Base-by-base conservation (phyloP, 2,329 filamentous ascomycete species). In the Colletotrichum musicola region DNA sequence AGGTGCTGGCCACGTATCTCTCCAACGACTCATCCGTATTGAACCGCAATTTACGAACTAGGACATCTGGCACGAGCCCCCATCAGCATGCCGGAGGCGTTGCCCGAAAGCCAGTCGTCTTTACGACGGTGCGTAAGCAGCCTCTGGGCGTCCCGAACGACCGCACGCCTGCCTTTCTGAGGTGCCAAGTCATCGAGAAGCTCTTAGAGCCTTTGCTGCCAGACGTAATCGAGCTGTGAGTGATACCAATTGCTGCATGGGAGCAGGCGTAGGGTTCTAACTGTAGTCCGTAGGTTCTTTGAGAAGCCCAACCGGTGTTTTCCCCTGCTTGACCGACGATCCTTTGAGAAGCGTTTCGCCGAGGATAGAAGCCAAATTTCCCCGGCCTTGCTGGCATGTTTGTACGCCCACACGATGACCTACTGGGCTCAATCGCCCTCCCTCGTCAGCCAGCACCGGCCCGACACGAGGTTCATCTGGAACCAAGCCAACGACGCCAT, bases 401-500 rank as follows among this genome's bases (percentile, higher is more conserved):
- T 91, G 1, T 88, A 89, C 72, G 88, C 88, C 0, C 85, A 88
- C 72, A 84, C 85, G 0, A 75, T 89, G 3, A 82, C 87, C 4
- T 89, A 87, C 72, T 91, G 89, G 88, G 81, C 82, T 27, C 82
- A 83, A 60, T 84, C 83, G 0, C 80, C 80, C 0, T 76, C 80
- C 4, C 74, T 86, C 3, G 77, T 79, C 4, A 77, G 77, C 5
- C 82, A 86, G 65, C 82, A 84, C 4, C 81, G 84, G 55, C 88
- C 88, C 0, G 88, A 91, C 72, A 81, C 83, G 47, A 84, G 87
- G 51, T 90, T 88, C 74, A 84, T 88, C 9, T 89, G 89, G 83
- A 90, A 90, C 66, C 82, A 89, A 66, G 88, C 88, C 6, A 87
- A 85, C 20, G 86, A 87, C 60, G 87, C 88, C 1, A 79, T 89